phyloP scores from a whole-genome alignment of 768 basidiomycete genomes.

The Podaxis sp. region DNA sequence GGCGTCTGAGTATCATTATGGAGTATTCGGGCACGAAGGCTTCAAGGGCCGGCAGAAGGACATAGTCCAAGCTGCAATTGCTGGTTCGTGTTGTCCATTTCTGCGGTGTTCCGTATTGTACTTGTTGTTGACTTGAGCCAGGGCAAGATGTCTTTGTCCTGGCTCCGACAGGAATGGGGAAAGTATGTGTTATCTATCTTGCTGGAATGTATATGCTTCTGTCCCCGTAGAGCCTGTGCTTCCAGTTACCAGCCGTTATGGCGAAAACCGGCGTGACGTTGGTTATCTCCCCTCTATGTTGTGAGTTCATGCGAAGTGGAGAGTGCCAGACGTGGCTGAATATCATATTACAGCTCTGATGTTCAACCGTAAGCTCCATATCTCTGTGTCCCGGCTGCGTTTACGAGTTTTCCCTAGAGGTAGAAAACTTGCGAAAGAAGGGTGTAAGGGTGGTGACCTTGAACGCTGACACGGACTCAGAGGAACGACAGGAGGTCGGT shows the following conservation, averaged over 20 bases:
- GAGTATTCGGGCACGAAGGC: slow-evolving; percentile 67
- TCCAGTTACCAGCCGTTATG: slow-evolving; percentile 78
- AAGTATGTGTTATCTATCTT: slow-evolving; percentile 41
- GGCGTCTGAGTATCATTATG: background rate
- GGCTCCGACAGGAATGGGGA: slow-evolving; percentile 89
- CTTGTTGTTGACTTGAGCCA: slow-evolving; percentile 23
- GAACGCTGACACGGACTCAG: slow-evolving; percentile 60
- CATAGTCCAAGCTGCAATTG: slow-evolving; percentile 69
- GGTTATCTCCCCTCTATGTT: slow-evolving; percentile 75
- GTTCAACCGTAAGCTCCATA: slow-evolving; percentile 60
- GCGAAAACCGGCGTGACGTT: slow-evolving; percentile 69
- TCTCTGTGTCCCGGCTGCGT: background rate
- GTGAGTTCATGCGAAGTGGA: slow-evolving; percentile 36
- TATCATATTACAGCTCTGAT: slow-evolving; percentile 59
- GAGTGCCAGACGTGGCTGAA: background rate
- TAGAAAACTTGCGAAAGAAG: slow-evolving; percentile 55
- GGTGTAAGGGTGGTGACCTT: slow-evolving; percentile 59
- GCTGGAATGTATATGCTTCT: background rate
- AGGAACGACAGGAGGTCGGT: slow-evolving; percentile 56
- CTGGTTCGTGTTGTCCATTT: slow-evolving; percentile 38
- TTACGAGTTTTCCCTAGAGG: slow-evolving; percentile 43
- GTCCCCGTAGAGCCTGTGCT: slow-evolving; percentile 68
- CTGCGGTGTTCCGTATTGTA: background rate
- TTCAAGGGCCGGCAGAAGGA: slow-evolving; percentile 81
- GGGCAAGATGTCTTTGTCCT: slow-evolving; percentile 76